Evolutionary conservation across 306 rosid species (phyloP), one percentile per base, ranked within the genome.

Genomic region (Inga leiocalycina): DNA sequence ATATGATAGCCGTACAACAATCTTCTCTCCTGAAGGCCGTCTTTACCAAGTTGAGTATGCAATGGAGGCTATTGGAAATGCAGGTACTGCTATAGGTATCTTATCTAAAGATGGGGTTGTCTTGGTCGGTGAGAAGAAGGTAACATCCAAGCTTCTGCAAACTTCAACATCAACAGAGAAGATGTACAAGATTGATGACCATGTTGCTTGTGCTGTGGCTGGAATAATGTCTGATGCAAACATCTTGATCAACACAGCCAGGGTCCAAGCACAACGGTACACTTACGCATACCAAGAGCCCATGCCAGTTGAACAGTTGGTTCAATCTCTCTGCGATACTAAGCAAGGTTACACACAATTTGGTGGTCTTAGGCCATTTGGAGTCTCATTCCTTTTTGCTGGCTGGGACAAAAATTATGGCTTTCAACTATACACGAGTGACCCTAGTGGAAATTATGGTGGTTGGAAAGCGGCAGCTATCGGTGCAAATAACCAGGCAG

Each of bases 31-130:
- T 0, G 91, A 88, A 69, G 91, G 91, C 8, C 88, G 88, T 74
- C 91, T 88, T 73, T 88, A 88, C 85, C 91, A 88, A 80, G 91
- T 88, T 51, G 91, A 88, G 78, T 88, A 88, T 69, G 91, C 91
- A 49, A 88, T 88, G 88, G 91, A 88, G 73, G 91, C 91, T 24
- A 88, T 88, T 15, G 91, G 91, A 16, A 88, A 88, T 61, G 88
- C 91, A 61, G 91, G 91, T 74, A 77, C 91, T 71, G 91, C 91
- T 45, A 88, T 88, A 43, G 91, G 91, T 67, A 88, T 88, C 85
- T 83, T 88, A 69, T 85, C 91, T 7, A 88, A 85, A 85, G 88
- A 83, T 27, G 91, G 91, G 35, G 87, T 88, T 49, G 88, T 83
- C 66, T 69, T 88, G 74, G 88, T 88, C 24, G 91, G 91, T n/a